Evolutionary conservation across 2,329 filamentous ascomycete species (phyloP), one percentile per base, ranked within the genome.

Genomic region (Fusarium piperis): DNA sequence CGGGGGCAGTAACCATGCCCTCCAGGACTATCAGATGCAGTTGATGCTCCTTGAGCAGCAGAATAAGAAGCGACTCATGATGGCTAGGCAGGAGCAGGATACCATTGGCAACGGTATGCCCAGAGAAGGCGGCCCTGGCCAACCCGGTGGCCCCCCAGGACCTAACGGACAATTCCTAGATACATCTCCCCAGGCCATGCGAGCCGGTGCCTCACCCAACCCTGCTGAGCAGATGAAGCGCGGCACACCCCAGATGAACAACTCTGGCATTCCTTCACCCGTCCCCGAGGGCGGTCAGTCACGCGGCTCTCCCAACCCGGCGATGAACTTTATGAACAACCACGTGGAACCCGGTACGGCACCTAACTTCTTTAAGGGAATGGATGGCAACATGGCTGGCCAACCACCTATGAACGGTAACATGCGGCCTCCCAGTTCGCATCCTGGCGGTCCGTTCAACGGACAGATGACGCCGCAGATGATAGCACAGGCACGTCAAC

Each of bases 21-120:
- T 95, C 51, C 93, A 95, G 81, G 93, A 96, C 80, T 95, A 95
- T 77, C 93, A 95, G 83, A 95, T 95, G 93, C 93, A 95, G 80
- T 83, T 95, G 78, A 95, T 95, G 93, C 83, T 95, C 56, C 87
- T 95, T 16, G 93, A 95, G 81, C 93, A 95, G 81, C 93, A 95
- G 82, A 95, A 95, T 76, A 95, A 95, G 86, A 95, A 94, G 82
- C 87, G 93, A 18, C 85, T 95, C 55, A 90, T 94, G 85, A 94
- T 94, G 92, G 93, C 93, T 38, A 90, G 93, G 18, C 92, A 91
- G 78, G 90, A 94, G 79, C 93, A 95, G 80, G 93, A 95, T 65
- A 86, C 83, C 57, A 83, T 85, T 65, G 83, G 84, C 41, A 84
- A 81, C 23, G 68, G 68, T 61, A 84, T 86, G 71, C 83, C 85